phyloP scores from a whole-genome alignment of 2,329 filamentous ascomycete species.

The Xylaria sp. region DNA sequence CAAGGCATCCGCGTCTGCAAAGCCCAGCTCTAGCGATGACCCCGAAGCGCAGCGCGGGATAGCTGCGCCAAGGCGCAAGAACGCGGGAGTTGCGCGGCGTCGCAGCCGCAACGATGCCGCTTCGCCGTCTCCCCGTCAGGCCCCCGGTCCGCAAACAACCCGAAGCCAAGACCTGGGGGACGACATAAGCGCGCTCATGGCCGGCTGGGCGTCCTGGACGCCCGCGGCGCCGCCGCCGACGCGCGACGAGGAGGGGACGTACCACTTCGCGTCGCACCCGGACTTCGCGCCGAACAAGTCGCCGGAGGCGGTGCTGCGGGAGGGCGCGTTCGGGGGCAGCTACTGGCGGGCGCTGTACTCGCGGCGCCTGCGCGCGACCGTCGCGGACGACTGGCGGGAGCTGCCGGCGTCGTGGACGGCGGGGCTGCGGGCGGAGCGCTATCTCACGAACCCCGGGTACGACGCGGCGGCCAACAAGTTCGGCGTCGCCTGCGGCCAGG shows the following conservation, averaged over 20 bases:
- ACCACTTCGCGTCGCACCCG: slow-evolving; percentile 49
- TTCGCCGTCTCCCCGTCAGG: neutral
- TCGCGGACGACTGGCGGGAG: slow-evolving; percentile 51
- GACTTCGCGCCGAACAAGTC: slow-evolving; percentile 56
- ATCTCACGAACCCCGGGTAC: slow-evolving; percentile 46
- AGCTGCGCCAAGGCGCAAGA: neutral
- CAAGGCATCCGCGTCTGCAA: slow-evolving; percentile 29
- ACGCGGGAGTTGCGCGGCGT: too few relatives aligned
- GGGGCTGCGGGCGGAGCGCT: slow-evolving; percentile 42
- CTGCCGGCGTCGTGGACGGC: slow-evolving; percentile 48
- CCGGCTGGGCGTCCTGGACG: slow-evolving; percentile 49
- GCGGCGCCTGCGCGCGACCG: slow-evolving; percentile 42
- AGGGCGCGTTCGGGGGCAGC: slow-evolving; percentile 55
- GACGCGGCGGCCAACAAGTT: slow-evolving; percentile 55
- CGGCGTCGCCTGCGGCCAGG: slow-evolving; percentile 55
- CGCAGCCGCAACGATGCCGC: too few relatives aligned
- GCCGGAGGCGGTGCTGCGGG: slow-evolving; percentile 52
- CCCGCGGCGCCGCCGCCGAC: slow-evolving; percentile 43
- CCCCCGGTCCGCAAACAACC: slow-evolving; percentile 1
- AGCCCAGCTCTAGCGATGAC: slow-evolving; percentile 39
- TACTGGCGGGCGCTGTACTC: slow-evolving; percentile 55
- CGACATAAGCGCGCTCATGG: slow-evolving; percentile 27
- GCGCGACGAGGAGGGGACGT: slow-evolving; percentile 44
- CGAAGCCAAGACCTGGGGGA: slow-evolving; percentile 19
- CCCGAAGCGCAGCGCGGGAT: slow-evolving; percentile 35